Conservation (phyloP, 2,329 filamentous ascomycete genomes). For the Coleophoma cylindrospora region DNA sequence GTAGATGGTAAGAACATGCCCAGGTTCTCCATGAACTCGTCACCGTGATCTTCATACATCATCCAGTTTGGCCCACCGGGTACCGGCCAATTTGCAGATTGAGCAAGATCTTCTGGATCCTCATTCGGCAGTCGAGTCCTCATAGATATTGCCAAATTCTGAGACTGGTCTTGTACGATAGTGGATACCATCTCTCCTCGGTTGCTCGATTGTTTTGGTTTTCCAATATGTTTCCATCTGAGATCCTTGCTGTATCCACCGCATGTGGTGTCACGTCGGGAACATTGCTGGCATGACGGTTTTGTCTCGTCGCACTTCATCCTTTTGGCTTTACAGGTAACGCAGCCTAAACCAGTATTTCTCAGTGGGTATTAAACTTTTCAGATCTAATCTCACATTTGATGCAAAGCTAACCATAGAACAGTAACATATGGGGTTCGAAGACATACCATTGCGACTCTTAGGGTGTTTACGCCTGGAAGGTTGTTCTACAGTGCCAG, state of each 20-base stretch:
- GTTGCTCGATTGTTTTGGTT: constrained; percentile 31
- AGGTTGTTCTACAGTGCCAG: not conserved
- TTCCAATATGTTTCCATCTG: constrained; percentile 63
- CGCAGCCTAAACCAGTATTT: constrained; percentile 46
- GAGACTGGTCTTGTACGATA: not conserved
- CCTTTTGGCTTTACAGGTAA: constrained; percentile 64
- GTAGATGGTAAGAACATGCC: no score
- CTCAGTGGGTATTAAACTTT: not conserved
- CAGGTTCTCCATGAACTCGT: not conserved
- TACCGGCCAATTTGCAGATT: not conserved
- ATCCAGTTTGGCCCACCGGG: not conserved
- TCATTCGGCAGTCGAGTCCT: not conserved
- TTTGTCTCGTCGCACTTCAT: constrained; percentile 68
- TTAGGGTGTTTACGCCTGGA: not conserved
- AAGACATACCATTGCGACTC: not conserved
- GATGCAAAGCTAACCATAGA: no score
- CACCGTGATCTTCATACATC: not conserved
- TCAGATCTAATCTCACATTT: not conserved
- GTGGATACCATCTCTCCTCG: not conserved
- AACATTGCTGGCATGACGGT: constrained; percentile 58
- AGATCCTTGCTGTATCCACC: constrained; percentile 67
- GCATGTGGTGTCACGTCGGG: constrained; percentile 54
- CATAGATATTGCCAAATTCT: not conserved
- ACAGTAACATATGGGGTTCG: not conserved
- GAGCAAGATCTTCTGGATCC: not conserved